Conservation (phyloP, 306 rosid genomes). For the Datisca glomerata region DNA sequence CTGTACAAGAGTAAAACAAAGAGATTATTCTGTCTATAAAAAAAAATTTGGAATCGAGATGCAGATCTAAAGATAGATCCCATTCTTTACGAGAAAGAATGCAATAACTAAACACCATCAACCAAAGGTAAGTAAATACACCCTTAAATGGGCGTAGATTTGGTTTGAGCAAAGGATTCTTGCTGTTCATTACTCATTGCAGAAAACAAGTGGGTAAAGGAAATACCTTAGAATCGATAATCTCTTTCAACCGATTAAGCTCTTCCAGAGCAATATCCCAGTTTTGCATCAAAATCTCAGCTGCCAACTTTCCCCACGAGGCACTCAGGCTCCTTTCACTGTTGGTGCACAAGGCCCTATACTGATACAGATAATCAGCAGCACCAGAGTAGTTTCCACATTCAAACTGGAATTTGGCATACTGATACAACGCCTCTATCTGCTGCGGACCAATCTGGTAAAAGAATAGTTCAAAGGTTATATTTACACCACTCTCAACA, state of each 20-base stretch:
- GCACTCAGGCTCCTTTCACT: constrained; percentile 90
- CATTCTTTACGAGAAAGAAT: too few relatives aligned
- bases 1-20: too few relatives aligned
- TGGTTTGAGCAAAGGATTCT: too few relatives aligned
- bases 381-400: constrained; percentile 99
- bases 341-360: constrained; percentile 81
- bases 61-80: too few relatives aligned
- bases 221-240: constrained; percentile 82
- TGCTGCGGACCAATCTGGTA: constrained; percentile 78
- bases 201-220: not conserved
- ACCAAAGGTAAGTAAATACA: too few relatives aligned
- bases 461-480: too few relatives aligned
- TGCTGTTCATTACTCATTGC: not conserved
- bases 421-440: constrained; percentile 90
- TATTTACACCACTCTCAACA: too few relatives aligned
- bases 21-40: too few relatives aligned
- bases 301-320: constrained; percentile 95
- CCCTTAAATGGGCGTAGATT: not conserved
- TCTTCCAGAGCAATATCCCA: constrained; percentile 96
- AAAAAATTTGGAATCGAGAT: too few relatives aligned
- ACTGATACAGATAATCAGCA: constrained; percentile 93
- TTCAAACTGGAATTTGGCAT: constrained; percentile 93
- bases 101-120: too few relatives aligned
- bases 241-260: constrained; percentile 87
- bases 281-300: constrained; percentile 95